Evolutionary conservation across 192 early-diverging fungal species (phyloP).

Genomic region (Rhizophagus sp.): DNA sequence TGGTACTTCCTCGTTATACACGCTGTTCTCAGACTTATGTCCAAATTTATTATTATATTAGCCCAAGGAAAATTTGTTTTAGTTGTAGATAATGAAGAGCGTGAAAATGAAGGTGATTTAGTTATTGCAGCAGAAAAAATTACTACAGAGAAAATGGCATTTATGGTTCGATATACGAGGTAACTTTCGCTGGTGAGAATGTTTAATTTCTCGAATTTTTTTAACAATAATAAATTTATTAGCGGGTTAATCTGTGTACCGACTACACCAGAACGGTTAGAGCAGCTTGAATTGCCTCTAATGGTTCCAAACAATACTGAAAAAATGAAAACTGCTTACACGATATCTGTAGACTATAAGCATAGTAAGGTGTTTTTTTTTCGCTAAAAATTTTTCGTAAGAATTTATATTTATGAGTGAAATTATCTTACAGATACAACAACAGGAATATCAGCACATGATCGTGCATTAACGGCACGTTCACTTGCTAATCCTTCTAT

Average conservation of each 20-base stretch:
- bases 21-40: neutral
- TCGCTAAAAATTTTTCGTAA: no score
- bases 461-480: constrained; percentile 78
- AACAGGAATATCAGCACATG: constrained; percentile 94
- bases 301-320: constrained; percentile 96
- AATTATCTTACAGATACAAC: constrained; percentile 60
- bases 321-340: constrained; percentile 91
- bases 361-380: constrained; percentile 40
- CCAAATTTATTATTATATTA: constrained; percentile 27
- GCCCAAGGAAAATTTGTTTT: constrained; percentile 85
- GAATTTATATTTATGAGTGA: neutral
- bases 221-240: neutral
- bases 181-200: constrained; percentile 34
- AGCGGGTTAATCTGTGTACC: constrained; percentile 94
- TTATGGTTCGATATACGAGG: constrained; percentile 94
- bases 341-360: constrained; percentile 85
- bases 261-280: constrained; percentile 72
- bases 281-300: constrained; percentile 83
- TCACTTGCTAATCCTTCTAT: constrained; percentile 74
- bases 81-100: constrained; percentile 96
- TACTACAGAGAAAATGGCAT: constrained; percentile 91
- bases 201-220: neutral
- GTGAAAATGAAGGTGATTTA: constrained; percentile 99
- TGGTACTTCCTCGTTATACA: neutral
- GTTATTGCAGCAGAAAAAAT: constrained; percentile 96